phyloP scores from a whole-genome alignment of 257 asterid species.

The Salvia miltiorrhiza region DNA sequence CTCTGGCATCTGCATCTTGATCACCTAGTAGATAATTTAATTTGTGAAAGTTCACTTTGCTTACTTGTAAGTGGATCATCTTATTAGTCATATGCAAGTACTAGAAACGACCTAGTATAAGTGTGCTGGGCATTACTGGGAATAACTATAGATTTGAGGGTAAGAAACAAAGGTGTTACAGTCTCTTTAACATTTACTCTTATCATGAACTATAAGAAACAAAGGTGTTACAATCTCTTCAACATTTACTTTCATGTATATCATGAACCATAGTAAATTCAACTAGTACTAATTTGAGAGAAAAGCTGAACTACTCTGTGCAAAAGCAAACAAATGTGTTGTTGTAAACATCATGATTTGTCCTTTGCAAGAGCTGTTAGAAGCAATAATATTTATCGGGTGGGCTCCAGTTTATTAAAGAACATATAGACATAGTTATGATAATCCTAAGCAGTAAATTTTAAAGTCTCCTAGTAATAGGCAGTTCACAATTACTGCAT shows the following conservation, averaged over 20 bases:
- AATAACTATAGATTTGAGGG: not conserved
- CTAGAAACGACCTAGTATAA: not conserved
- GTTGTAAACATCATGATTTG: not conserved
- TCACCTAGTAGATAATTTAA: not conserved
- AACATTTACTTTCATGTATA: not conserved
- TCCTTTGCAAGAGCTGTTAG: conserved; percentile 12
- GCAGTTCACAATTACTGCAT: not conserved
- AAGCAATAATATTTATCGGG: not conserved
- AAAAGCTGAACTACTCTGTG: conserved; percentile 9
- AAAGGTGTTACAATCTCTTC: not conserved
- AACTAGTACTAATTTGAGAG: not conserved
- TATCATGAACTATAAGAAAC: not conserved
- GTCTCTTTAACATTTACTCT: not conserved
- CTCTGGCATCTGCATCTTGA: not conserved
- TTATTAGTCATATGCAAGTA: not conserved
- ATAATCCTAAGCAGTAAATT: not conserved
- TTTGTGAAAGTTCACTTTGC: not conserved
- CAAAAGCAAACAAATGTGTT: conserved; percentile 1
- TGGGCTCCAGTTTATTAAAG: not conserved
- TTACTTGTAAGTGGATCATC: not conserved
- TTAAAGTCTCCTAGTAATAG: not conserved
- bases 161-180: not conserved
- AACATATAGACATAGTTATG: not conserved
- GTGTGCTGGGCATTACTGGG: not conserved
- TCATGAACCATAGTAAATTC: conserved; percentile 16